phyloP scores from a whole-genome alignment of 148 eudicot species.

The Limonium bicolor region DNA sequence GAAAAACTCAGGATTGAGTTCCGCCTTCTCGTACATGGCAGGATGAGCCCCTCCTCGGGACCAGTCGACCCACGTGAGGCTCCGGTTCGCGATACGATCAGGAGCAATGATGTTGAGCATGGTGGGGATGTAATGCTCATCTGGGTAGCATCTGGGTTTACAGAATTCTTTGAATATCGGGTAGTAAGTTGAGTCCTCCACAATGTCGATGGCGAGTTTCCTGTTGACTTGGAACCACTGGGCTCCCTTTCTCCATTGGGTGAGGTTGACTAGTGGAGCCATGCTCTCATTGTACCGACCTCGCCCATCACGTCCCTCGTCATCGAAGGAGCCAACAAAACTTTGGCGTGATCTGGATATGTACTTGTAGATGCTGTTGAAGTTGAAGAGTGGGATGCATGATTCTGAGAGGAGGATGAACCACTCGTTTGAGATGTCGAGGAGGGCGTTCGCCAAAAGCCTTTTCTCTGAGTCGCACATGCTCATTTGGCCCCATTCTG shows the following conservation, averaged over 20 bases:
- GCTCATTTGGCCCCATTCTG: conserved; percentile 12
- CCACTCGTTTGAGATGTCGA: conserved; percentile 5
- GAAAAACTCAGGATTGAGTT: neutral
- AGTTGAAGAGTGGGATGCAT: conserved; percentile 8
- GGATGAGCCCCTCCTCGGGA: conserved; percentile 11
- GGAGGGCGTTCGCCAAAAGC: conserved; percentile 8
- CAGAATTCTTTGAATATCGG: conserved; percentile 5
- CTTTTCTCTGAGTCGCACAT: conserved; percentile 11
- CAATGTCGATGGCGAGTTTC: conserved; percentile 2
- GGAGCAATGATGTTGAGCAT: conserved; percentile 7
- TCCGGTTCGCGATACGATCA: conserved; percentile 4
- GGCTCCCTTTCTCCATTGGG: conserved; percentile 7
- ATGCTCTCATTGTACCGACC: conserved; percentile 9
- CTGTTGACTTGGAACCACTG: conserved; percentile 10
- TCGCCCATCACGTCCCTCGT: neutral
- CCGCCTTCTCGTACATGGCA: conserved; percentile 5
- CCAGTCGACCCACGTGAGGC: conserved; percentile 11
- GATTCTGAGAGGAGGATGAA: conserved; percentile 9
- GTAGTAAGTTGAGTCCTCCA: neutral
- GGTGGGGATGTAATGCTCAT: conserved; percentile 12
- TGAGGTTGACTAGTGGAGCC: conserved; percentile 6
- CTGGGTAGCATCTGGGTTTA: conserved; percentile 5
- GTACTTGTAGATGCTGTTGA: conserved; percentile 4
- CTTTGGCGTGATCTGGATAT: conserved; percentile 3
- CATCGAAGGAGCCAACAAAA: conserved; percentile 5